Base-by-base conservation (phyloP, 2,329 filamentous ascomycete genomes). In the Fusarium torreyae region DNA sequence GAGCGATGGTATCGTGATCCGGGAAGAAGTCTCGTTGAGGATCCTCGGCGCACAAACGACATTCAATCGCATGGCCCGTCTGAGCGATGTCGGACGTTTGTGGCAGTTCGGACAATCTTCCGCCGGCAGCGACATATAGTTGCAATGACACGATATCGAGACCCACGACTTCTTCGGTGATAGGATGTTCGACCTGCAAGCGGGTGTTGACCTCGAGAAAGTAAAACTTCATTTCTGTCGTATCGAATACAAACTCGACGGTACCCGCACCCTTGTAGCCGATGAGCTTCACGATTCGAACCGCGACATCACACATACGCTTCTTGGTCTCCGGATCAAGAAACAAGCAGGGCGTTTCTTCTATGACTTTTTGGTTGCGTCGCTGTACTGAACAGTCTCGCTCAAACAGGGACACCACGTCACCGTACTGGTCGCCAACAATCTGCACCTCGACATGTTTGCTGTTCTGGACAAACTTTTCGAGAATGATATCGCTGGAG, bases 181-280 rank as follows among this genome's bases (percentile, higher is more conserved):
- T 78, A 7, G 79, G 77, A 60, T 84, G 82, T 57, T 84, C 82
- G 11, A 84, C 82, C 58, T 84, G 82, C 10, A 84, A 68, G 5
- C 82, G 73, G 0, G 81, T 76, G 53, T 84, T 84, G 51, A 84
- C 77, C 61, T 84, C 82, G n/a, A 84, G 74, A 56, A 84, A 84
- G 66, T 80, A 84, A 58, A 80, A 82, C 6, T 73, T 61, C 0
- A 66, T 70, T 0, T 73, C 74, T 46, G 81, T 77, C 9, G 80
- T 73, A 7, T 69, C 67, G 17, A 68, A 50, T 0, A 83, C 66
- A 38, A 40, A 40, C n/a, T 40, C 38, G 20, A 40, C 38, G 8
- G 38, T 40, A 9, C 38, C 38, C 2, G 38, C 38, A 8, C 17
- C 17, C 13, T 40, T 10, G 38, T 40, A 40, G 6, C 34, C 34